These are phyloP conservation scores for Ustilago cynodontis DNA, from an alignment of 1,284 basidiomycete genomes.

Conservation along the genomic window DNA sequence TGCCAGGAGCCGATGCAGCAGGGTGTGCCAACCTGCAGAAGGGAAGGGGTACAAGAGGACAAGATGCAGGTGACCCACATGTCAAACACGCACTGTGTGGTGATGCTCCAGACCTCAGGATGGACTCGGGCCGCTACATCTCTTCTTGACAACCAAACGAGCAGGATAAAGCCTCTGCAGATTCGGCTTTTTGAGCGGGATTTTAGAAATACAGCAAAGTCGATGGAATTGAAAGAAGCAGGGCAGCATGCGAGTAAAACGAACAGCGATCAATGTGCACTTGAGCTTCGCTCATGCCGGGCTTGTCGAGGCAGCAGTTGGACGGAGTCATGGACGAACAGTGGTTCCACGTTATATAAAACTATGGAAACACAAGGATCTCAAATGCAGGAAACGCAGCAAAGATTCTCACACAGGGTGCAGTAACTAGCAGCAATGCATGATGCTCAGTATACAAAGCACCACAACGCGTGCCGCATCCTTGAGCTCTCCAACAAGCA, in stretches of 20 bases:
- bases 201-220: not conserved
- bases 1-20: not conserved
- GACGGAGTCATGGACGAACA: not conserved
- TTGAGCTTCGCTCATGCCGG: not conserved
- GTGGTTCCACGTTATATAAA: not conserved
- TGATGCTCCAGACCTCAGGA: not conserved
- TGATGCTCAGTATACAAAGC: not conserved
- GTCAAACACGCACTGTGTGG: not conserved
- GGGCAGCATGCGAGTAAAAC: not conserved
- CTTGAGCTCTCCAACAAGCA: not conserved
- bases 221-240: not conserved
- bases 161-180: not conserved
- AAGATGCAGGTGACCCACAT: not conserved
- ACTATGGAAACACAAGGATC: not conserved
- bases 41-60: not conserved
- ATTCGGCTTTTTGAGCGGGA: not conserved
- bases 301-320: not conserved
- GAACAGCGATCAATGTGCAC: not conserved
- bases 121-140: not conserved
- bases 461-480: constrained; percentile 3
- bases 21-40: not conserved
- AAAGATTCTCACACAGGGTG: not conserved
- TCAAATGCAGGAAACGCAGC: not conserved
- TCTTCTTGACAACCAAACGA: not conserved
- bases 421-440: constrained; percentile 7